These are phyloP conservation scores for Elaeagnus macrophylla DNA, from an alignment of 306 rosid species.

Conservation along the genomic window DNA sequence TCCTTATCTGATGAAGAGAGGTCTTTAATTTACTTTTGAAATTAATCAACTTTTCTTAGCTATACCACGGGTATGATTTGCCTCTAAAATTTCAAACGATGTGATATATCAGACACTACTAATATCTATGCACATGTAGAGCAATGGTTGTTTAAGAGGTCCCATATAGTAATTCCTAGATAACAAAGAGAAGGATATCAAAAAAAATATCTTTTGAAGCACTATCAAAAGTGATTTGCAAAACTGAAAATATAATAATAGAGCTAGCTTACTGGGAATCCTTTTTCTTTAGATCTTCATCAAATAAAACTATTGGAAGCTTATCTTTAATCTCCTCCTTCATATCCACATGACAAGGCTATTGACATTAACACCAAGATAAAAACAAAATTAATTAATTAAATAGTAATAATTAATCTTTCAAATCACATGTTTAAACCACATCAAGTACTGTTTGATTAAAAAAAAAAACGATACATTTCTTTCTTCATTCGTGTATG, in stretches of 20 bases:
- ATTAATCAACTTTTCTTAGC: too few relatives aligned
- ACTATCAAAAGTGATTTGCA: not conserved
- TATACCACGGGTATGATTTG: too few relatives aligned
- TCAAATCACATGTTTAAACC: not conserved
- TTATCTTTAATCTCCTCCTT: constrained; percentile 47
- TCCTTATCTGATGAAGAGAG: not conserved
- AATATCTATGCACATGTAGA: too few relatives aligned
- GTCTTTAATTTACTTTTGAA: too few relatives aligned
- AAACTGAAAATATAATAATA: not conserved
- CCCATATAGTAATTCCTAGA: constrained; percentile 12
- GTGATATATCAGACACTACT: too few relatives aligned
- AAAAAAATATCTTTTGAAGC: not conserved
- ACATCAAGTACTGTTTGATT: too few relatives aligned
- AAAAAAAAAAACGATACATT: too few relatives aligned
- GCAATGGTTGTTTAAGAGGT: too few relatives aligned
- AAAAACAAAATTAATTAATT: not conserved
- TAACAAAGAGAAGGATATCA: not conserved
- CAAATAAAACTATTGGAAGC: constrained; percentile 54
- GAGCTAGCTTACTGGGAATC: constrained; percentile 53
- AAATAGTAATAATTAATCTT: not conserved
- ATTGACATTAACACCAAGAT: not conserved
- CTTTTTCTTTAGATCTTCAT: constrained; percentile 49
- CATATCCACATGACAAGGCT: constrained; percentile 54
- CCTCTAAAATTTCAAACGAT: too few relatives aligned
- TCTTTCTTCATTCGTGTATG: constrained; percentile 9